Evolutionary conservation across 176 grass and related monocot genomes (phyloP).

Genomic region (Triticum monococcum): DNA sequence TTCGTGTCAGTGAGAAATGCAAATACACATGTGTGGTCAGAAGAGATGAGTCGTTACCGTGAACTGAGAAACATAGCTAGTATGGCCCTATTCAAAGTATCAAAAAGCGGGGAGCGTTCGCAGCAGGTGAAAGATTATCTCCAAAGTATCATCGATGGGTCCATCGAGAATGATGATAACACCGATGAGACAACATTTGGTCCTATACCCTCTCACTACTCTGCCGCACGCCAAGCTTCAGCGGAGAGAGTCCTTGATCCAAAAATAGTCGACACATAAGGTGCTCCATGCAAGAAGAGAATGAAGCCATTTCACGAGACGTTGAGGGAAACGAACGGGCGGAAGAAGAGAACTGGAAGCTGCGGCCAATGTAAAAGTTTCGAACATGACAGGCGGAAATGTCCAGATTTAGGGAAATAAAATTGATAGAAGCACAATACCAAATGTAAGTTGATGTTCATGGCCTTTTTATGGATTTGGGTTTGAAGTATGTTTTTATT

Average conservation of each 20-base stretch:
- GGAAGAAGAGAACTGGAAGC: background rate
- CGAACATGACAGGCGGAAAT: background rate
- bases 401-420: background rate
- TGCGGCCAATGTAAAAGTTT: background rate
- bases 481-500: too few species aligned
- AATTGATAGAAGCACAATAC: too few species aligned
- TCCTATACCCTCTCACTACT: background rate
- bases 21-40: too few species aligned
- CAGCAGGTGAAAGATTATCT: too few species aligned
- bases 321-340: background rate
- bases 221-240: background rate
- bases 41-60: too few species aligned
- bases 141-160: background rate
- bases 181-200: background rate
- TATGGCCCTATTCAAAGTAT: too few species aligned
- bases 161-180: background rate
- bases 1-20: too few species aligned
- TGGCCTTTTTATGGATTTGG: too few species aligned
- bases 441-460: too few species aligned
- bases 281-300: background rate
- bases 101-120: too few species aligned
- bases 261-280: background rate
- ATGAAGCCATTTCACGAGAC: background rate
- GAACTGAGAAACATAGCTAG: too few species aligned
- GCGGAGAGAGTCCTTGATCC: background rate